Base-by-base conservation (phyloP, 2,329 filamentous ascomycete species). In the Blastomyces gilchristii region DNA sequence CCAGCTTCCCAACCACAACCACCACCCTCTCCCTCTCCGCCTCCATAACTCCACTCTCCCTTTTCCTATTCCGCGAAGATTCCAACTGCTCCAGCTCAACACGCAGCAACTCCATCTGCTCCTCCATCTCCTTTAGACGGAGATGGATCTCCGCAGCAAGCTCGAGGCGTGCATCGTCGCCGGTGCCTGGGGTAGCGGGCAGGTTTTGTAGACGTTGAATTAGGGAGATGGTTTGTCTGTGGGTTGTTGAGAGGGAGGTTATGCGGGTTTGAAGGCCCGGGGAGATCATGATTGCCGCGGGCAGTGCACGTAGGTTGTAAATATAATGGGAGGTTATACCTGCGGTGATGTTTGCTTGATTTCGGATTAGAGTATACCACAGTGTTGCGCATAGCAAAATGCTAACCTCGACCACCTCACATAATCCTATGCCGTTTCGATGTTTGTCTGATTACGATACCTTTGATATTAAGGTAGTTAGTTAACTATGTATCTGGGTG, bases 91-190 rank as follows among this genome's bases (percentile, higher is more conserved):
- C 83, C 37, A 90, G 61, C 49, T 96, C 91, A 72, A 94, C 90
- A 58, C 80, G 81, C 43, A 97, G 72, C 22, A 94, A 76, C 74
- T 96, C 92, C 67, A 94, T 83, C 64, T 96, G 90, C 66, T 95
- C 90, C 69, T 95, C 87, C 59, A 89, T 84, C 63, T 89, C 87
- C 68, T 90, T 87, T 65, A 97, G 76, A 22, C 83, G 83, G 70
- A 90, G 86, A 68, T 88, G 86, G 66, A 97, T 96, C 73, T 97
- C 91, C 28, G 84, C 81, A 67, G 85, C 85, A 43, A 97, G 83
- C 76, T 96, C 91, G 25, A 87, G 74, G 63, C 87, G 85, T 6
- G 81, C 80, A 66, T 85, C 82, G 79, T 87, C 76, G 81, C 88
- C 80, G 83, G 89, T 71, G 73, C 81, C 76, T 12, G 73, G 85